Evolutionary conservation across 495 filamentous ascomycete species (phyloP).

Genomic region (Aspergillus baeticus): DNA sequence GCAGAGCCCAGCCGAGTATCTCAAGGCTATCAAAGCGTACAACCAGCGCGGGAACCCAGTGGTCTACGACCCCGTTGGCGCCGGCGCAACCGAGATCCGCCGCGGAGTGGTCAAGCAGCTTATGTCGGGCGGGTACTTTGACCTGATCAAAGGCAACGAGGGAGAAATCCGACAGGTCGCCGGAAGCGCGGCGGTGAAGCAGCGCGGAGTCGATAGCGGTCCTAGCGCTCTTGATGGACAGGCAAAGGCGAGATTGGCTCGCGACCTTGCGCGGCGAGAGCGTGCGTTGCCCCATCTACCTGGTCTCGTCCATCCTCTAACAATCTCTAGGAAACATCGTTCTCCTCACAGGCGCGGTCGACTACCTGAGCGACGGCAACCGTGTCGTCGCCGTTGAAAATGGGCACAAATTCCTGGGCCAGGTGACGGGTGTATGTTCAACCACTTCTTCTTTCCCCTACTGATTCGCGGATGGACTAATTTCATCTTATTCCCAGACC

Average conservation of each 20-base stretch:
- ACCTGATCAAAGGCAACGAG: constrained; percentile 94
- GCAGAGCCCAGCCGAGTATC: constrained; percentile 66
- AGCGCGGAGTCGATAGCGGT: constrained; percentile 86
- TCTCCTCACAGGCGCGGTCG: constrained; percentile 79
- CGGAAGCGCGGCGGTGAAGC: constrained; percentile 53
- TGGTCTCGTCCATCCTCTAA: not conserved
- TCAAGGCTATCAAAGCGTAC: constrained; percentile 69
- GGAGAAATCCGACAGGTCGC: constrained; percentile 78
- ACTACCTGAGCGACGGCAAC: constrained; percentile 76
- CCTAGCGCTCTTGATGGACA: constrained; percentile 50
- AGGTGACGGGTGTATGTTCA: constrained; percentile 67
- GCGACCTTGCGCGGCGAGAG: constrained; percentile 63
- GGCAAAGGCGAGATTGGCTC: constrained; percentile 61
- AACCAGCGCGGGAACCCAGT: constrained; percentile 72
- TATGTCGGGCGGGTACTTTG: constrained; percentile 72
- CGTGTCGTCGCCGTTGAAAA: constrained; percentile 67
- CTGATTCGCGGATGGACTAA: too few species aligned
- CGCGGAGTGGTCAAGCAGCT: constrained; percentile 68
- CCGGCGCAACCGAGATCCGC: constrained; percentile 75
- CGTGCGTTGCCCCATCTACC: constrained; percentile 26
- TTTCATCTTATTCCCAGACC: constrained; percentile 50
- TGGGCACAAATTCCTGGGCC: constrained; percentile 74
- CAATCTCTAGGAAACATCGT: constrained; percentile 56
- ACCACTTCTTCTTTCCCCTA: not conserved
- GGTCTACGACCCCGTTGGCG: constrained; percentile 89